These are phyloP conservation scores for Eimeria acervulina DNA, from an alignment of 169 alveolate species.

Conservation along the genomic window DNA sequence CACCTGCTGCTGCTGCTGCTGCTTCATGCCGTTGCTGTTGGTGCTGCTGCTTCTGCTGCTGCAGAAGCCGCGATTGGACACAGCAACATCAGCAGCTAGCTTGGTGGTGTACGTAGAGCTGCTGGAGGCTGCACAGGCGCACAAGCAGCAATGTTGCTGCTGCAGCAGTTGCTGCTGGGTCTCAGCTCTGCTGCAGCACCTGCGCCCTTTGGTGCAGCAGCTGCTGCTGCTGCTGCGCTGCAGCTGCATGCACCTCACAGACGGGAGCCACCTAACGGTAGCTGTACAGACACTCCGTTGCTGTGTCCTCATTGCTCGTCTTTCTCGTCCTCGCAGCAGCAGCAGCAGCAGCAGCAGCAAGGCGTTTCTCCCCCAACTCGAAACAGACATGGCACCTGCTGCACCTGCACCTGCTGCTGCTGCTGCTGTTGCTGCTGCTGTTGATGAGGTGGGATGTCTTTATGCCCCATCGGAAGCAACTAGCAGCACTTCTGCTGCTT, in stretches of 20 bases:
- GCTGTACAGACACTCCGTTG: conserved; percentile 69
- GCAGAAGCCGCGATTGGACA: conserved; percentile 40
- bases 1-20: conserved; percentile 17
- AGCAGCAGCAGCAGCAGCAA: conserved; percentile 39
- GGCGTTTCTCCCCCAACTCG: not conserved
- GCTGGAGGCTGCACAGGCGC: conserved; percentile 32
- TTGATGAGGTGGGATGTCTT: too few relatives aligned
- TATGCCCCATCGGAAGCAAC: too few relatives aligned
- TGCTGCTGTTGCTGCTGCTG: too few relatives aligned
- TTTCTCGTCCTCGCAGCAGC: conserved; percentile 60
- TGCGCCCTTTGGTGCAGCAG: conserved; percentile 59
- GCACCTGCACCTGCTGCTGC: not conserved
- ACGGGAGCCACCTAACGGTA: conserved; percentile 22
- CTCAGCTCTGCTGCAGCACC: conserved; percentile 46
- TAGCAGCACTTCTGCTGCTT: too few relatives aligned
- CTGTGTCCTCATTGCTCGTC: conserved; percentile 49
- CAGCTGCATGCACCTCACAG: conserved; percentile 59
- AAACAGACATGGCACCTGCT: not conserved
- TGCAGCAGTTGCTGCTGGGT: conserved; percentile 53
- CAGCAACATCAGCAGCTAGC: conserved; percentile 25
- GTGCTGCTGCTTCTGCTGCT: conserved; percentile 13
- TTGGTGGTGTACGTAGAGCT: conserved; percentile 54
- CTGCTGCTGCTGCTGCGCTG: conserved; percentile 71
- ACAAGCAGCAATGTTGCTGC: conserved; percentile 71
- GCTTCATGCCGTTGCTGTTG: not conserved